These are phyloP conservation scores for Fusarium hainanense DNA, from an alignment of 2,329 filamentous ascomycete genomes.

Conservation along the genomic window DNA sequence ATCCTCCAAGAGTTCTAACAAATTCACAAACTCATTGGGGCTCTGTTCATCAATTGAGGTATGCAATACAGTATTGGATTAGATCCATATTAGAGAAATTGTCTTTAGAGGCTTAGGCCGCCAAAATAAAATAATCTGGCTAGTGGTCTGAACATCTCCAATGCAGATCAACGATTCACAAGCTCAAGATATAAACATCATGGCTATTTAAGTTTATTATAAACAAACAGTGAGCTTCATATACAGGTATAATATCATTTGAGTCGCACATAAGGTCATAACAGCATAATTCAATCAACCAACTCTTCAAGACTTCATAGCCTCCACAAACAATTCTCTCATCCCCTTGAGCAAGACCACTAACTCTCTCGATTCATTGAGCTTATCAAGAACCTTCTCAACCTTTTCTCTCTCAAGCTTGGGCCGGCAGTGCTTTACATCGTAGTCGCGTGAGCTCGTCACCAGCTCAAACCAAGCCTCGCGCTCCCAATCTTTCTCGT, in stretches of 20 bases:
- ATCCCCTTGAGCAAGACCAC: slow-evolving; percentile 81
- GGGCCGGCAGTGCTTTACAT: slow-evolving; percentile 82
- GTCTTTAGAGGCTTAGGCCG: not conserved
- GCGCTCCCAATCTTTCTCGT: slow-evolving; percentile 86
- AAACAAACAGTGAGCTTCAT: not conserved
- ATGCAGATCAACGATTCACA: not conserved
- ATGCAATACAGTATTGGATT: not conserved
- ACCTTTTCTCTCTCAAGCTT: slow-evolving; percentile 83
- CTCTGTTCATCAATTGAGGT: not conserved
- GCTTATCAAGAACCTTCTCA: slow-evolving; percentile 78
- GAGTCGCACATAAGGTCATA: slow-evolving; percentile 22
- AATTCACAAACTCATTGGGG: not conserved
- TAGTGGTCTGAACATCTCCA: not conserved
- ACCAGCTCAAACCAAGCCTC: slow-evolving; percentile 95
- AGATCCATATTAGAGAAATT: not conserved
- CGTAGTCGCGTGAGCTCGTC: slow-evolving; percentile 84
- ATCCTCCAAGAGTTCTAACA: not conserved
- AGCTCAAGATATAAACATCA: not conserved
- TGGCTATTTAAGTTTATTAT: not conserved
- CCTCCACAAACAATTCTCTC: slow-evolving; percentile 80
- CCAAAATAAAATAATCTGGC: not conserved
- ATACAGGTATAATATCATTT: slow-evolving; percentile 16
- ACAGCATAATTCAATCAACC: slow-evolving; percentile 4
- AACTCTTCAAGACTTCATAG: slow-evolving; percentile 62
- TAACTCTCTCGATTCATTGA: slow-evolving; percentile 85